Evolutionary conservation across 2,329 filamentous ascomycete species (phyloP).

Genomic region (Penicillium griseofulvum): DNA sequence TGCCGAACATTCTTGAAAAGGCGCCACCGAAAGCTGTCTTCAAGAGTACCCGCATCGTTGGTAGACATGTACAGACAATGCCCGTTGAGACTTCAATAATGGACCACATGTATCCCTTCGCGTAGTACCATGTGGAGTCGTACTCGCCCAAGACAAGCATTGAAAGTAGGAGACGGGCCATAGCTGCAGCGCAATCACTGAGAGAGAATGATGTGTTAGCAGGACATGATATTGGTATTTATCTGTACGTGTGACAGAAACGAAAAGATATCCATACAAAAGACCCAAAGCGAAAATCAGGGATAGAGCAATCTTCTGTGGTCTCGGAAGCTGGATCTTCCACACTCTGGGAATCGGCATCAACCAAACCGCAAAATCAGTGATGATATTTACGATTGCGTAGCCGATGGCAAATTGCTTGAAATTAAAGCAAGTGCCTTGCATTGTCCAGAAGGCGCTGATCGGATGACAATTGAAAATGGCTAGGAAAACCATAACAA

Average conservation of each 20-base stretch:
- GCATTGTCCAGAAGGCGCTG: constrained; percentile 3
- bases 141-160: constrained; percentile 1
- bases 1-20: not conserved
- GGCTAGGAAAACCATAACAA: not conserved
- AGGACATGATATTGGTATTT: not conserved
- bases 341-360: constrained; percentile 8
- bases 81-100: constrained; percentile 7
- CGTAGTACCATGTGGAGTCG: constrained; percentile 2
- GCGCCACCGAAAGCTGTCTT: not conserved
- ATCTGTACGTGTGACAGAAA: not conserved
- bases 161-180: not conserved
- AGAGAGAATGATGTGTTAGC: not conserved
- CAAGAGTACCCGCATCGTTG: constrained; percentile 1
- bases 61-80: constrained; percentile 6
- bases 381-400: constrained; percentile 4
- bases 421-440: constrained; percentile 4
- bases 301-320: constrained; percentile 2
- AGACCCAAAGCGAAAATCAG: constrained; percentile 4
- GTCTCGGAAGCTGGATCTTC: constrained; percentile 1
- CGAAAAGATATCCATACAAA: not conserved
- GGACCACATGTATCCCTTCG: not conserved
- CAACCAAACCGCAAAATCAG: not conserved
- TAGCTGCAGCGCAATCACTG: constrained; percentile 5
- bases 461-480: constrained; percentile 8
- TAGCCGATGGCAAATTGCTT: constrained; percentile 1